Conservation (phyloP, 176 grass and related monocot species). For the Leersia perrieri region DNA sequence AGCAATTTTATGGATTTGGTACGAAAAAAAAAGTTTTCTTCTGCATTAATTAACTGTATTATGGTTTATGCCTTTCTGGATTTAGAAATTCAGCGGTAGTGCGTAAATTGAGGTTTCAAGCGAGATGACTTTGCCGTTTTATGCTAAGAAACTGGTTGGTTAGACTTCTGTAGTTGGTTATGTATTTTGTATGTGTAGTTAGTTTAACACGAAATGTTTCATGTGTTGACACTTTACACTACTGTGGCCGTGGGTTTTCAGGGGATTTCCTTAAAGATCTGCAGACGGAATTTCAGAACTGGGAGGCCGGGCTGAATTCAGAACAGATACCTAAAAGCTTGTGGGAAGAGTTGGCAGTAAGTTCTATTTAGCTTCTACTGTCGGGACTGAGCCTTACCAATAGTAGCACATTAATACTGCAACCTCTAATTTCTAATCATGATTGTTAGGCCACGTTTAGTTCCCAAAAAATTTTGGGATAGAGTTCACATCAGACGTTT, state of each 20-base stretch:
- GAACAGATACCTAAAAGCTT: conserved; percentile 76
- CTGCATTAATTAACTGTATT: not conserved
- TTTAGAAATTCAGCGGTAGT: not conserved
- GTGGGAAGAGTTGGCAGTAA: conserved; percentile 89
- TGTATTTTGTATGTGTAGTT: not conserved
- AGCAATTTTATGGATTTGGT: conserved; percentile 88
- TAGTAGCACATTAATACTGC: not conserved
- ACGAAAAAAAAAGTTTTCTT: conserved; percentile 21
- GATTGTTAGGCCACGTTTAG: too few relatives aligned
- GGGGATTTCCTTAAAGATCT: conserved; percentile 79
- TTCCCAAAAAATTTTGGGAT: too few relatives aligned
- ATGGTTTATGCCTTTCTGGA: not conserved
- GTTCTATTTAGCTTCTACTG: not conserved
- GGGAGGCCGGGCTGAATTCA: conserved; percentile 72
- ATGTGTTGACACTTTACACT: conserved; percentile 11
- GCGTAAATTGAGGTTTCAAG: not conserved
- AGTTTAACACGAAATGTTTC: not conserved
- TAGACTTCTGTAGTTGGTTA: not conserved
- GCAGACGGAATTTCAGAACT: conserved; percentile 83
- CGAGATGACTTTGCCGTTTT: not conserved
- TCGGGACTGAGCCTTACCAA: not conserved
- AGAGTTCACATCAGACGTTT: too few relatives aligned
- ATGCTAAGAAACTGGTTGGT: not conserved
- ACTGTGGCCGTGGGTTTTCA: conserved; percentile 41
- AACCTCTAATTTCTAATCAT: too few relatives aligned